Percentiles rank a stretch among this genome's conserved stretches.
phyloP scores from a whole-genome alignment of 2,329 filamentous ascomycete genomes.

The Magnaporthiopsis poae region DNA sequence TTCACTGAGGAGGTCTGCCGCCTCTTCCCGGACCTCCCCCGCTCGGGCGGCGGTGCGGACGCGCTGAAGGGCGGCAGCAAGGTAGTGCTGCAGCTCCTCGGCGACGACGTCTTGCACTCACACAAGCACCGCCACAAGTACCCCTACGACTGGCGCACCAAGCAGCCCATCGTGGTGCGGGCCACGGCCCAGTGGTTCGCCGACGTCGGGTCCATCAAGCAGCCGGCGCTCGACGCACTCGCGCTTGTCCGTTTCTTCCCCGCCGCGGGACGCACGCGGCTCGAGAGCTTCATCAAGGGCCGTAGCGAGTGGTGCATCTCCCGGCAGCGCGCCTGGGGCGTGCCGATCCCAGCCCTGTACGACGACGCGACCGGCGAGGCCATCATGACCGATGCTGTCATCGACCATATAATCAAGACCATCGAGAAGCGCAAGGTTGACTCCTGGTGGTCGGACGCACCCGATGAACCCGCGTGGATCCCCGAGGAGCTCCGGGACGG shows the following conservation, averaged over 20 bases:
- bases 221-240: constrained; percentile 59
- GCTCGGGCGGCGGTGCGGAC: constrained; percentile 27
- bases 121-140: constrained; percentile 82
- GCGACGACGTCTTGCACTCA: constrained; percentile 53
- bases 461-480: constrained; percentile 70
- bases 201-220: constrained; percentile 75
- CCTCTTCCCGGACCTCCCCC: constrained; percentile 54
- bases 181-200: constrained; percentile 98
- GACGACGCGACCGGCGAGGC: constrained; percentile 64
- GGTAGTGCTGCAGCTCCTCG: constrained; percentile 60
- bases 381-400: constrained; percentile 69
- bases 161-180: constrained; percentile 78
- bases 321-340: constrained; percentile 87
- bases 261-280: constrained; percentile 57
- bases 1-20: constrained; percentile 57
- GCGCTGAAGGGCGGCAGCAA: constrained; percentile 54
- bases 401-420: constrained; percentile 73
- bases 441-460: constrained; percentile 83
- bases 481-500: constrained; percentile 48
- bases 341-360: constrained; percentile 88
- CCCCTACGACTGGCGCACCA: constrained; percentile 95
- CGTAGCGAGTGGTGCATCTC: constrained; percentile 98
- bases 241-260: constrained; percentile 70
- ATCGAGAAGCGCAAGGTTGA: constrained; percentile 73
- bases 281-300: constrained; percentile 77